phyloP scores from a whole-genome alignment of 352 stramenopile genomes.

The Phytophthora fragariaefolia region DNA sequence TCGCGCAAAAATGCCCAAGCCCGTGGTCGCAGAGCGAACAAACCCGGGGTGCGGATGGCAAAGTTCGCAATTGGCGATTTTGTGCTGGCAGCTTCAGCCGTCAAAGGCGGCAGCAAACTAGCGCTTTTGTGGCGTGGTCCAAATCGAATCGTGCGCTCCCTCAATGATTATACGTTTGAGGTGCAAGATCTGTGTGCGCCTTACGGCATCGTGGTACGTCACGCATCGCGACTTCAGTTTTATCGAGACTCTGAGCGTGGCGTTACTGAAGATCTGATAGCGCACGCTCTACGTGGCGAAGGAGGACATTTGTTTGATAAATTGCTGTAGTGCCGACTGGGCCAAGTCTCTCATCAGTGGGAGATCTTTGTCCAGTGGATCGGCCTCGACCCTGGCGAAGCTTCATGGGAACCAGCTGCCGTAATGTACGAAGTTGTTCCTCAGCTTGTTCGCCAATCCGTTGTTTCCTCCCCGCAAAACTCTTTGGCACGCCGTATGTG shows the following conservation, averaged over 20 bases:
- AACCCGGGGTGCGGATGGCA: too few species aligned
- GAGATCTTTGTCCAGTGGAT: slow-evolving; percentile 7
- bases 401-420: slow-evolving; percentile 5
- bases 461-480: neutral
- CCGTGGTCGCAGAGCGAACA: neutral
- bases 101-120: neutral
- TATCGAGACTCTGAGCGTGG: neutral
- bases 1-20: neutral
- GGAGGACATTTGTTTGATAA: neutral
- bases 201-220: neutral
- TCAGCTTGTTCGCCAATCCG: slow-evolving; percentile 34
- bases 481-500: too few species aligned
- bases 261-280: neutral
- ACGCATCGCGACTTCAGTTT: neutral
- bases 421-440: slow-evolving; percentile 4
- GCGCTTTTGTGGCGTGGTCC: neutral
- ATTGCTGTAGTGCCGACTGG: neutral
- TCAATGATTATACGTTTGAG: neutral
- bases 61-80: neutral
- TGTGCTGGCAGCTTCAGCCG: neutral
- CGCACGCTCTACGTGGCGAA: neutral
- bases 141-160: neutral
- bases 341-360: neutral
- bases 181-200: neutral
- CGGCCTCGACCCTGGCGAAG: neutral